Conservation (phyloP, 331 rosid species). For the Cydonia oblonga region DNA sequence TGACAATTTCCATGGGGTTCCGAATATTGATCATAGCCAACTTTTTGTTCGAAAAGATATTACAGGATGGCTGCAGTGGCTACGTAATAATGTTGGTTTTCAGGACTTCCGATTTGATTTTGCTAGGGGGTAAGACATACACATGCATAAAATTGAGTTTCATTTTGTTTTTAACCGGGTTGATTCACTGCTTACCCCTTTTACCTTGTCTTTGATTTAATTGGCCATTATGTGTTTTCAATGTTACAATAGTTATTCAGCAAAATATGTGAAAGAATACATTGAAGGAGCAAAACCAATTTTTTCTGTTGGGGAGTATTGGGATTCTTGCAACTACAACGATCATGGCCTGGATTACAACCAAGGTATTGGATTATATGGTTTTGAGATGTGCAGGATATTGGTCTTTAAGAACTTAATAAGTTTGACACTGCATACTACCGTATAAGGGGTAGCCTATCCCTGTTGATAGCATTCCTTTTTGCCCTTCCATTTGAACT, state of each 20-base stretch:
- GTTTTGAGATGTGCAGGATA: slow-evolving; percentile 15
- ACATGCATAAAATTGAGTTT: background rate
- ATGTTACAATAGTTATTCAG: slow-evolving; percentile 40
- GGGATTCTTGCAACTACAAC: slow-evolving; percentile 80
- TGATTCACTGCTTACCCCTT: background rate
- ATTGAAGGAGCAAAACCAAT: slow-evolving; percentile 75
- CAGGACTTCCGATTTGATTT: slow-evolving; percentile 92
- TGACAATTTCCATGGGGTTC: slow-evolving; percentile 68
- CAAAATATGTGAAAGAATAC: slow-evolving; percentile 78
- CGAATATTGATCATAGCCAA: slow-evolving; percentile 81
- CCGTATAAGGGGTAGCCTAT: background rate
- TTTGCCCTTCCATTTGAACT: background rate
- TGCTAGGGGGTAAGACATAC: slow-evolving; percentile 61
- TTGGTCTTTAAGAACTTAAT: background rate
- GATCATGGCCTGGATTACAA: slow-evolving; percentile 58
- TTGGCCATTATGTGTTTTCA: slow-evolving; percentile 6
- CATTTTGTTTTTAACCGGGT: background rate
- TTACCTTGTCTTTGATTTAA: background rate
- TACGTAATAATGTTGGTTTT: slow-evolving; percentile 54
- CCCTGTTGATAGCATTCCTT: background rate
- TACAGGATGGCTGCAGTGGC: slow-evolving; percentile 69
- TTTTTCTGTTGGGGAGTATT: slow-evolving; percentile 76
- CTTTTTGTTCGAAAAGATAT: slow-evolving; percentile 80
- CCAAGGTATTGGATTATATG: slow-evolving; percentile 47
- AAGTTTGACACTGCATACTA: background rate